Evolutionary conservation across 192 early-diverging fungal species (phyloP), one percentile per base, ranked within the genome.

Genomic region (Coemansia pectinata): DNA sequence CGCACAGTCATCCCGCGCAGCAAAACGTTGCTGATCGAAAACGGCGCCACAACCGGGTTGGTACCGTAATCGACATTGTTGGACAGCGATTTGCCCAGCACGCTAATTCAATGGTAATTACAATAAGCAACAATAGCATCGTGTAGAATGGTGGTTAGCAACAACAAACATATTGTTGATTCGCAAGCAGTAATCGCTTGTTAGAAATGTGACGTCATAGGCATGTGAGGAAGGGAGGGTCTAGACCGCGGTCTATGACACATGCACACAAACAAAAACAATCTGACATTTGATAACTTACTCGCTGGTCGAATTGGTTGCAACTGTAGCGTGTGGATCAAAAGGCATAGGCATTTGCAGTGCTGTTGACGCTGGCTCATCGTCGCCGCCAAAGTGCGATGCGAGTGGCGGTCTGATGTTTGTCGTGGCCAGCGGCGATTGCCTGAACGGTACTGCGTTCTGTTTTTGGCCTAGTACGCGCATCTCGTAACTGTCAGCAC

Each of bases 1-100:
- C 95, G 85, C 36, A 99, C 76, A 14, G 95, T 86, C 83, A 94
- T 96, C 29, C 96, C 96, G 53, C 97, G 90, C 34, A 99, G 85
- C 8, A 99, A 76, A 27, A 98, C 87, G 55, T 91, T 90, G 62
- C 90, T 89, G 63, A 94, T 85, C 38, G 91, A 88, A 40, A 92
- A 72, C 15, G 93, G 87, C 39, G 89, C 88, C 3, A 79, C 74
- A 1, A 55, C 57, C 1, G 15, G 31, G 3, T 29, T 39, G 9
- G 47, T 17, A 12, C 31, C 15, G 62, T 87, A 87, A 48, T 87
- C 76, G 55, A 64, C 62, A 59, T 9, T 57, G 25, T 42, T 62
- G 14, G 64, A 27, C 15, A 65, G 39, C 48, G 69, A 58, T 76
- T 86, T 41, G 93, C 94, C 95, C 67, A 84, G 83, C 61, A 58